Evolutionary conservation across 1,284 basidiomycete genomes (phyloP), one percentile per base, ranked within the genome.

Genomic region (Rhizopogon hawkerae): DNA sequence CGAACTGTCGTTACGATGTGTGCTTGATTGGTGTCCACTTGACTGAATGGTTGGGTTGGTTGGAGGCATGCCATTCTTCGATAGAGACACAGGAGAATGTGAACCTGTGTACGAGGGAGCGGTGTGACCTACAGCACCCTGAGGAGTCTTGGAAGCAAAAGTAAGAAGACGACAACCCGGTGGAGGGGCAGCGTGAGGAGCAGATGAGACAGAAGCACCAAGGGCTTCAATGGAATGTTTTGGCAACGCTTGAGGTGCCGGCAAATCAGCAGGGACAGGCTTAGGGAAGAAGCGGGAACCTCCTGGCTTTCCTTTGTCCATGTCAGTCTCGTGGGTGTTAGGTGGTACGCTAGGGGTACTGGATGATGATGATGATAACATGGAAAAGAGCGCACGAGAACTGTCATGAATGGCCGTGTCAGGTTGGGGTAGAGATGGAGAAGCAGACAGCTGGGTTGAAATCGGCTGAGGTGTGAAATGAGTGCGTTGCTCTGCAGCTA

Each of bases 121-220:
- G 55, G 62, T 54, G 41, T 52, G 36, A n/a, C 49, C 16, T 44
- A 38, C 46, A 39, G 53, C 42, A 42, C 55, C 64, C 47, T 58
- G 62, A 16, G 63, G 46, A n/a, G 70, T 64, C 44, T 81, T 76
- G 38, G 75, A 75, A 14, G 73, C 74, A 53, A 89, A 76, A 2
- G 84, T 83, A 47, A 89, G 73, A 42, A 89, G 68, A 50, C 85
- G 82, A 49, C 85, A 85, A 35, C 84, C 85, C 46, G 75, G 65
- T 7, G 85, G 81, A 35, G 82, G 81, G 54, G 81, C 81, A 62
- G 83, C 78, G 47, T 69, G 69, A 46, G 61, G 50, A 38, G 63
- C 47, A 21, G 59, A 49, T 42, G 56, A 54, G 41, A 38, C 55
- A 31, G 46, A 8, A 2, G 54, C 13, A 9, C 42, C 35, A 3